phyloP scores from a whole-genome alignment of 306 rosid genomes.

The Cucumis cinereus region DNA sequence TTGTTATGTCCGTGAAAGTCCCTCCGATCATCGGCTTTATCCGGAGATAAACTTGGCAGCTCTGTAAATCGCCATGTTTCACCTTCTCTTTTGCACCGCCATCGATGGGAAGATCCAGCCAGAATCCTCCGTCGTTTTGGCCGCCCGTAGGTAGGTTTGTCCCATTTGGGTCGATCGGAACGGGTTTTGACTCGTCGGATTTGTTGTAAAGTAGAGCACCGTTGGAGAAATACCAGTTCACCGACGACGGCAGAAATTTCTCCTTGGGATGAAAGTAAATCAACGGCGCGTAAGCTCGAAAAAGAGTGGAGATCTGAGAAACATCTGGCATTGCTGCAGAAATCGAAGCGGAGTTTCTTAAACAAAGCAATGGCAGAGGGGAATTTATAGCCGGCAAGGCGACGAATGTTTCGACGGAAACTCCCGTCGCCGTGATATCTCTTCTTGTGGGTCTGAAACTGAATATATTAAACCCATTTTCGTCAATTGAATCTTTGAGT shows the following conservation, averaged over 20 bases:
- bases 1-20: slow-evolving; percentile 47
- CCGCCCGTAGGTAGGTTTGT: slow-evolving; percentile 60
- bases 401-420: slow-evolving; percentile 45
- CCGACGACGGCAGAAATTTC: slow-evolving; percentile 42
- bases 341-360: slow-evolving; percentile 30
- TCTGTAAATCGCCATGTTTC: slow-evolving; percentile 38
- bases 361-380: slow-evolving; percentile 28
- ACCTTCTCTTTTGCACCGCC: slow-evolving; percentile 26
- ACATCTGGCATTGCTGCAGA: slow-evolving; percentile 38
- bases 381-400: slow-evolving; percentile 2
- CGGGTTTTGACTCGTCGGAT: slow-evolving; percentile 32
- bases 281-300: slow-evolving; percentile 42
- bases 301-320: slow-evolving; percentile 30
- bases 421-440: slow-evolving; percentile 35
- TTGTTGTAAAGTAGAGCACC: slow-evolving; percentile 41
- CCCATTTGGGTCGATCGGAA: slow-evolving; percentile 29
- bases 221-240: slow-evolving; percentile 46
- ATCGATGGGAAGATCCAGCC: slow-evolving; percentile 58
- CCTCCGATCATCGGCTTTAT: slow-evolving; percentile 63
- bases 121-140: slow-evolving; percentile 37
- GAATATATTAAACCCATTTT: slow-evolving; percentile 28
- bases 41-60: slow-evolving; percentile 34
- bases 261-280: slow-evolving; percentile 62
- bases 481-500: slow-evolving; percentile 5
- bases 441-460: slow-evolving; percentile 39